Base-by-base conservation (phyloP, 768 basidiomycete species). In the Sporobolomyces pararoseus region DNA sequence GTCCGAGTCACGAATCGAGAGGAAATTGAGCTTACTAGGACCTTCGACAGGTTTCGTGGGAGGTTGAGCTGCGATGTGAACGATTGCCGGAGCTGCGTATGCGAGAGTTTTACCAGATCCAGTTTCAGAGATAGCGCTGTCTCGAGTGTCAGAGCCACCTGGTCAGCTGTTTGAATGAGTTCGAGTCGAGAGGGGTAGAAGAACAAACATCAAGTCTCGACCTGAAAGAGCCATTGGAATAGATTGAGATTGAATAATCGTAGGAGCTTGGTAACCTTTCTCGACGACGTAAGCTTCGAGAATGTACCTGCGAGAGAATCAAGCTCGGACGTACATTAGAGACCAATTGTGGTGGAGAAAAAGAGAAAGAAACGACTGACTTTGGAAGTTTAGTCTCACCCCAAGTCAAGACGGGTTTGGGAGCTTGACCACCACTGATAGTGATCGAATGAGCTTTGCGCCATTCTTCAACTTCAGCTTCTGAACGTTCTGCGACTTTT, bases 61-160 rank as follows among this genome's bases (percentile, higher is more conserved):
- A 49, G 95, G 91, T 86, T 91, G 91, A 71, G 92, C 89, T 65
- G 91, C 89, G 62, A 63, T 25, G 50, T 66, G 53, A 32, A 54
- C 21, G 3, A 97, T 84, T 61, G 97, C 90, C 1, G 95, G 94
- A 4, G 97, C 81, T 0, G 90, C 91, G 79, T 95, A 99, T 3
- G 94, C 92, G 27, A 98, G 84, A 0, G 95, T 99, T 82, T 99
- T 99, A 27, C 94, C 95, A 10, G 94, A 97, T 27, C 94, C 95
- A 3, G 95, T 98, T 80, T 98, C 89, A 17, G 95, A 94, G 32
- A 98, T 85, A 39, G 94, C 95, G 47, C 97, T 84, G n/a, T 42
- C 94, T 42, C 39, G 39, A 42, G n/a, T 10, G 39, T 42, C 39
- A 83, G 7, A 89, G 88, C 47, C 91, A 86, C n/a, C 77, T 94